phyloP scores from a whole-genome alignment of 768 basidiomycete species.

The Russula lepida region DNA sequence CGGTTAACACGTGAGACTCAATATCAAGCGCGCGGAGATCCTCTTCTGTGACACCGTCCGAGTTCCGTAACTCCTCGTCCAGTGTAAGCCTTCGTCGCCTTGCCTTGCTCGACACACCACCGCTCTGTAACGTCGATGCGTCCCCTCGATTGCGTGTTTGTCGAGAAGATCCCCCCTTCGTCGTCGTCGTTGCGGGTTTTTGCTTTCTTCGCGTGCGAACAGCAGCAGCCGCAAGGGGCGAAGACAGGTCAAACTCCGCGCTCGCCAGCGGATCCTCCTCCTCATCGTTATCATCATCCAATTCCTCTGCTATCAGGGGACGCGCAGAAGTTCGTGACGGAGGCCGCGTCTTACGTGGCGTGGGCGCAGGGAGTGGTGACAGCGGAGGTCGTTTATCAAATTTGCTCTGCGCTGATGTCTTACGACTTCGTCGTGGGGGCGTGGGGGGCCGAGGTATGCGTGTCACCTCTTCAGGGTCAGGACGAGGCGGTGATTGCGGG shows the following conservation, averaged over 20 bases:
- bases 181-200: neutral
- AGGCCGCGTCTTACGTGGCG: slow-evolving; percentile 48
- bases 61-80: slow-evolving; percentile 56
- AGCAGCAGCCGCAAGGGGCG: neutral
- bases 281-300: neutral
- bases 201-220: slow-evolving; percentile 1
- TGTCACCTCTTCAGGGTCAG: neutral
- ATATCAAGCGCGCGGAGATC: slow-evolving; percentile 28
- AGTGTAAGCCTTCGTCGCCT: slow-evolving; percentile 46
- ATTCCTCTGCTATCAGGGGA: neutral
- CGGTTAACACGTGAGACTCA: slow-evolving; percentile 40
- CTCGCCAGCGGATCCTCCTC: slow-evolving; percentile 15
- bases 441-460: slow-evolving; percentile 1
- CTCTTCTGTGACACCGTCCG: slow-evolving; percentile 29
- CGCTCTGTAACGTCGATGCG: slow-evolving; percentile 5
- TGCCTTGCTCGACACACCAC: slow-evolving; percentile 15
- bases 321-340: slow-evolving; percentile 35
- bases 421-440: neutral
- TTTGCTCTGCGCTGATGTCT: slow-evolving; percentile 23
- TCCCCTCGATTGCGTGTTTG: neutral
- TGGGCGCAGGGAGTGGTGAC: slow-evolving; percentile 50
- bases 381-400: slow-evolving; percentile 55
- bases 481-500: neutral
- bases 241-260: neutral
- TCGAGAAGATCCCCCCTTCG: neutral